Conservation (phyloP, 2,329 filamentous ascomycete genomes). For the Bipolaris gigantea region DNA sequence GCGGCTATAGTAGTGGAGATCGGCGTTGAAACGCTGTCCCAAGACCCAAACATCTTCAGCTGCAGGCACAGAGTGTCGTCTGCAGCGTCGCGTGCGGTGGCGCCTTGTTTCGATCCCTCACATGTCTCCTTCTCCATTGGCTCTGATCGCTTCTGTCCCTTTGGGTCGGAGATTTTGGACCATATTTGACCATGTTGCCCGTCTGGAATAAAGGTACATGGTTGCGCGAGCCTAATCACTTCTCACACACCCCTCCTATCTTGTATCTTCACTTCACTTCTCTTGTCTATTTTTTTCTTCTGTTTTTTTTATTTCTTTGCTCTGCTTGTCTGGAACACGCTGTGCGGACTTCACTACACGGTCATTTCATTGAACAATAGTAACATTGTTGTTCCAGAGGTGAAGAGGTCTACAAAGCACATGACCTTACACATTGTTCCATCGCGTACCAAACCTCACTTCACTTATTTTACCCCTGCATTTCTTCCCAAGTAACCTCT, state of each 20-base stretch:
- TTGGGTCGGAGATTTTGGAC: slow-evolving; percentile 23
- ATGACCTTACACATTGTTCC: slow-evolving; percentile 14
- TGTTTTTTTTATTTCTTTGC: slow-evolving; percentile 14
- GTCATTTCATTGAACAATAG: slow-evolving; percentile 32
- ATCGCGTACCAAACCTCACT: slow-evolving; percentile 17
- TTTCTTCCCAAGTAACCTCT: slow-evolving; percentile 5
- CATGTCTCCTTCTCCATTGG: slow-evolving; percentile 37
- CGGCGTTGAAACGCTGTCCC: slow-evolving; percentile 42
- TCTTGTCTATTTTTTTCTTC: slow-evolving; percentile 12
- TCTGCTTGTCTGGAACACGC: slow-evolving; percentile 21
- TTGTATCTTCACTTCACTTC: slow-evolving; percentile 22
- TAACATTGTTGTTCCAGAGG: slow-evolving; percentile 27
- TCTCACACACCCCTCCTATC: slow-evolving; percentile 17
- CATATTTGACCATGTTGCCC: slow-evolving; percentile 24
- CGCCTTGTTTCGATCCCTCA: slow-evolving; percentile 40
- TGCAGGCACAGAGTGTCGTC: slow-evolving; percentile 40
- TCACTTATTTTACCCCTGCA: slow-evolving; percentile 3
- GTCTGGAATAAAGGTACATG: slow-evolving; percentile 38
- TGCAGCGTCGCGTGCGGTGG: slow-evolving; percentile 36
- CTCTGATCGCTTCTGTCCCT: slow-evolving; percentile 31
- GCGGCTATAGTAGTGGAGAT: slow-evolving; percentile 45
- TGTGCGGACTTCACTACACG: slow-evolving; percentile 20
- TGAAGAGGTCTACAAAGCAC: slow-evolving; percentile 30
- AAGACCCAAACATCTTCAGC: slow-evolving; percentile 36
- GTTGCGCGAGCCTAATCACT: slow-evolving; percentile 21